Base-by-base conservation (phyloP, 306 rosid species). In the Albizia julibrissin region DNA sequence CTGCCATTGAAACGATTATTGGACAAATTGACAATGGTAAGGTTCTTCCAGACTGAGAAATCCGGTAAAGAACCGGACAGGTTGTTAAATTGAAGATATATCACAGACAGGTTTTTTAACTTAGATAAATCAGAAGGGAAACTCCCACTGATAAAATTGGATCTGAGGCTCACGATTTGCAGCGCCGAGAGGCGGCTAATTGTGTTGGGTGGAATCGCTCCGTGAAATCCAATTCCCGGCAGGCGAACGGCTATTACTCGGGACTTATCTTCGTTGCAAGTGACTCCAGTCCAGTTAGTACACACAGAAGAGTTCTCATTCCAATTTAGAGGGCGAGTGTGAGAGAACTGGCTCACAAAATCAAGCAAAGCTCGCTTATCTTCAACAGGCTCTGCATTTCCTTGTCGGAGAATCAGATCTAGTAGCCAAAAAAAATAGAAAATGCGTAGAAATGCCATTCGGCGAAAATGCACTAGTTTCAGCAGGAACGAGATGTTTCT, bases 51-150 rank as follows among this genome's bases (percentile, higher is more conserved):
- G 77, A 78, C 91, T 43, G 97, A 85, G 79, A 94, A 92, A 74
- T 91, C 91, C 0, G 97, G 97, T 77, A 94, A 84, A 59, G 89
- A 85, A 67, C 98, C 98, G 0, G 93, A 87, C 73, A 94, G 82
- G 79, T 89, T 86, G 82, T 94, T 94, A 86, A 86, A 94, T 33
- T 94, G 98, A 79, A 94, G 93, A 72, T 88, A 91, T n/a, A 94
- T 89, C 1, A 89, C 81, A 50, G 98, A 89, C 71, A 94, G 83
- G 82, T 94, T 89, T 24, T 78, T 88, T 37, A 94, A 92, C 31
- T 86, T 84, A 22, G 84, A 67, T 54, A 94, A 86, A 56, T 94
- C 94, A 26, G 87, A 87, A 58, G 98, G 98, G 75, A 94, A 88
- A 37, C 76, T 52, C 52, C 95, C 98, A 27, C 69, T 85, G 18